These are phyloP conservation scores for Diddensiella transvaalensis DNA, from an alignment of 805 yeast species.

Conservation along the genomic window DNA sequence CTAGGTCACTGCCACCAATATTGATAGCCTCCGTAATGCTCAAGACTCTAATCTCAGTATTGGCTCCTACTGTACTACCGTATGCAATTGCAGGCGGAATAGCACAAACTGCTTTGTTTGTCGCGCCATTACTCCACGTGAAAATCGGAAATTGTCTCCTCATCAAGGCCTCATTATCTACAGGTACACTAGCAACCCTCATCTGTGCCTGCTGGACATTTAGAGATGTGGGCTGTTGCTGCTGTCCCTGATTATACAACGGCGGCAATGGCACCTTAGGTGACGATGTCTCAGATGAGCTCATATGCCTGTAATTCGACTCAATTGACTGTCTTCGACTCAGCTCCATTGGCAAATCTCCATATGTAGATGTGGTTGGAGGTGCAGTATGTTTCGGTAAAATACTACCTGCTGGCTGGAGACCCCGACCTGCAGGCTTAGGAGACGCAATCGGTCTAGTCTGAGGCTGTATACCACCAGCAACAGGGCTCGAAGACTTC, in stretches of 20 bases:
- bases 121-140: constrained; percentile 51
- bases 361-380: constrained; percentile 14
- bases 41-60: constrained; percentile 29
- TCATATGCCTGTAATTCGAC: neutral
- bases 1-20: constrained; percentile 26
- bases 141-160: constrained; percentile 73
- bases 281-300: neutral
- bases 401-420: neutral
- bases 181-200: constrained; percentile 16
- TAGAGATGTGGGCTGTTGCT: constrained; percentile 16
- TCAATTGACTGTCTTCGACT: constrained; percentile 6
- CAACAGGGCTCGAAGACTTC: neutral
- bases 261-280: constrained; percentile 1
- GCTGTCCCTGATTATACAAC: neutral
- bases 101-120: constrained; percentile 41
- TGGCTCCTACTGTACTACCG: constrained; percentile 33
- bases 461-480: neutral
- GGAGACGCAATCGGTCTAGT: neutral
- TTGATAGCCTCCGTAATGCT: constrained; percentile 29
- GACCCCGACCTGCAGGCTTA: neutral
- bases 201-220: constrained; percentile 12
- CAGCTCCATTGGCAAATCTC: constrained; percentile 18
- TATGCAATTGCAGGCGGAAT: constrained; percentile 41
- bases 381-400: constrained; percentile 5
- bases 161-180: constrained; percentile 42